Evolutionary conservation across 1,139 yeast genomes (phyloP).

Genomic region (Pichia kudriavzevii): DNA sequence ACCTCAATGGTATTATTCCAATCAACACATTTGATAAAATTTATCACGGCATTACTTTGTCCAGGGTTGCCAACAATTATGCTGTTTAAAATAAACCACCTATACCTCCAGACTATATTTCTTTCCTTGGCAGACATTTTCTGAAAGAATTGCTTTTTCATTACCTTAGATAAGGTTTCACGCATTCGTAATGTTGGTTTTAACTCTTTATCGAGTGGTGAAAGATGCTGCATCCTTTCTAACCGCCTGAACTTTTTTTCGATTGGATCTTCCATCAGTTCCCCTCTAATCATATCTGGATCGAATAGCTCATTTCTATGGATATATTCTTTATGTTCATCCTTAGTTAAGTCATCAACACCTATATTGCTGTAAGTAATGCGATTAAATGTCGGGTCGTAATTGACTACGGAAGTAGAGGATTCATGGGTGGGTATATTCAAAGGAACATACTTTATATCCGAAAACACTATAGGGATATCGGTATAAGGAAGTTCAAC

Average conservation of each 20-base stretch:
- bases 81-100: conserved; percentile 76
- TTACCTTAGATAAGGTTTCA: conserved; percentile 60
- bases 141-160: conserved; percentile 76
- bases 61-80: conserved; percentile 27
- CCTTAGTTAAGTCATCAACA: conserved; percentile 3
- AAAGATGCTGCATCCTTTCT: conserved; percentile 73
- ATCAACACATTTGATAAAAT: conserved; percentile 78
- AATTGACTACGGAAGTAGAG: conserved; percentile 18
- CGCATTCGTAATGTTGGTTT: conserved; percentile 84
- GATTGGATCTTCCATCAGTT: conserved; percentile 59
- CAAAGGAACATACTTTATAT: conserved; percentile 35
- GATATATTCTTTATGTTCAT: conserved; percentile 4
- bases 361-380: conserved; percentile 24
- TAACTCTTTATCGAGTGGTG: conserved; percentile 72
- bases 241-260: conserved; percentile 80
- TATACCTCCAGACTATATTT: conserved; percentile 83
- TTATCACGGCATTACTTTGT: conserved; percentile 40
- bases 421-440: conserved; percentile 25
- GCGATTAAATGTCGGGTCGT: conserved; percentile 19
- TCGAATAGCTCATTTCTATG: conserved; percentile 34
- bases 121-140: conserved; percentile 77
- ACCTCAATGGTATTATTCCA: conserved; percentile 84
- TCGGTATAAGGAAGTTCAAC: conserved; percentile 74
- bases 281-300: conserved; percentile 48
- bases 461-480: conserved; percentile 75